These are phyloP conservation scores for Fraxinus platypoda DNA, from an alignment of 305 asterid genomes.

Conservation along the genomic window DNA sequence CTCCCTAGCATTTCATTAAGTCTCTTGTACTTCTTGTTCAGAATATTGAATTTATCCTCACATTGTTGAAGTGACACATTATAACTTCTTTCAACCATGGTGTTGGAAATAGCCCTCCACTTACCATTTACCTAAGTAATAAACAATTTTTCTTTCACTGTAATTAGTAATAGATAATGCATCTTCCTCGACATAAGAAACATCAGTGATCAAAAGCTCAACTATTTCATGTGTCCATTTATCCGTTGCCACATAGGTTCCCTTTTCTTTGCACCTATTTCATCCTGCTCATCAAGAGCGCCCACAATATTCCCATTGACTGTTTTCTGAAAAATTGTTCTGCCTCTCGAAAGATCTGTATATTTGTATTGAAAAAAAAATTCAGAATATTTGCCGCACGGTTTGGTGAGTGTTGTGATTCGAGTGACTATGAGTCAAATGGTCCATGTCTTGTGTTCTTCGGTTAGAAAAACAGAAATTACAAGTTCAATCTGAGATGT, in stretches of 20 bases:
- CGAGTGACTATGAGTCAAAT: neutral
- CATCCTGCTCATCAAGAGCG: neutral
- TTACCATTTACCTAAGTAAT: slow-evolving; percentile 30
- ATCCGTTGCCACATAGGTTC: slow-evolving; percentile 29
- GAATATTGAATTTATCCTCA: slow-evolving; percentile 48
- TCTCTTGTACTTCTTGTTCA: slow-evolving; percentile 42
- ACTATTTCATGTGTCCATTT: slow-evolving; percentile 51
- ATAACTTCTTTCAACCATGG: slow-evolving; percentile 38
- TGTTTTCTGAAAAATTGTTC: neutral
- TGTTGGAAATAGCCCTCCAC: slow-evolving; percentile 42
- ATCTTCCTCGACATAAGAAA: slow-evolving; percentile 31
- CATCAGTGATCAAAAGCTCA: slow-evolving; percentile 39
- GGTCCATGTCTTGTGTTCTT: slow-evolving; percentile 4
- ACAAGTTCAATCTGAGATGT: slow-evolving; percentile 18
- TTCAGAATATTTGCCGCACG: neutral
- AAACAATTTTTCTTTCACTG: slow-evolving; percentile 10
- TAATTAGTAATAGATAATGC: neutral
- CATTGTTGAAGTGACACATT: slow-evolving; percentile 49
- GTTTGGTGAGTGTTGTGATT: neutral
- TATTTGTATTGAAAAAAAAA: neutral
- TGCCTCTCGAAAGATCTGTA: neutral
- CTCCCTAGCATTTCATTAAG: slow-evolving; percentile 40
- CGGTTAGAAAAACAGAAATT: slow-evolving; percentile 22
- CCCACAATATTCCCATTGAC: neutral
- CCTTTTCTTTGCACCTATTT: slow-evolving; percentile 15